Evolutionary conservation across 176 grass and related monocot species (phyloP).

Genomic region (Cymbopogon citratus): DNA sequence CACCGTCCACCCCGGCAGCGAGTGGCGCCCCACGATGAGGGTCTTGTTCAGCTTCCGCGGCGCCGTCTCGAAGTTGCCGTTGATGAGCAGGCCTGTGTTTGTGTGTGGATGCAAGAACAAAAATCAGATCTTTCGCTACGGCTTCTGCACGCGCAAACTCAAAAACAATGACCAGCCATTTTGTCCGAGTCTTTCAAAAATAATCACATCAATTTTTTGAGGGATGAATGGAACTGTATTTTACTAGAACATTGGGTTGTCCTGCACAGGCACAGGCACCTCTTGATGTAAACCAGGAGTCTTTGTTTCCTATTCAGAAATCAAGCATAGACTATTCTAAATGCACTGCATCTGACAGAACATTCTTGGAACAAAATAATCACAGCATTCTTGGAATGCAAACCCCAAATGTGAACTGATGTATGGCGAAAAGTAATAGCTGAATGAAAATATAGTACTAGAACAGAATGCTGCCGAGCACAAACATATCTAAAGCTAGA

Average conservation of each 20-base stretch:
- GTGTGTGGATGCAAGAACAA: not conserved
- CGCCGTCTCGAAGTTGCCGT: constrained; percentile 92
- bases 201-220: no score
- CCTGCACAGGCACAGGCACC: no score
- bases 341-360: not conserved
- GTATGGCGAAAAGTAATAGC: not conserved
- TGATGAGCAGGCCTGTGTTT: constrained; percentile 58
- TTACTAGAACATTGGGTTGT: no score
- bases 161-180: no score
- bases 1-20: constrained; percentile 81
- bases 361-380: not conserved
- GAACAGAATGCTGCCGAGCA: not conserved
- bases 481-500: not conserved
- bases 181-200: no score
- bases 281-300: no score
- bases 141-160: no score
- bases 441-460: not conserved
- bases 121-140: no score
- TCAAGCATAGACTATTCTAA: no score
- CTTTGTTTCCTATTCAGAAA: no score
- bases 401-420: not conserved
- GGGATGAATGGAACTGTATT: no score
- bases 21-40: constrained; percentile 79
- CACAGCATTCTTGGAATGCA: not conserved
- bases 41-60: constrained; percentile 76